A percentile compares a stretch with the other conserved stretches of the same genome.
Evolutionary conservation across 2,329 filamentous ascomycete species (phyloP).

Genomic region (Monosporascus ibericus): DNA sequence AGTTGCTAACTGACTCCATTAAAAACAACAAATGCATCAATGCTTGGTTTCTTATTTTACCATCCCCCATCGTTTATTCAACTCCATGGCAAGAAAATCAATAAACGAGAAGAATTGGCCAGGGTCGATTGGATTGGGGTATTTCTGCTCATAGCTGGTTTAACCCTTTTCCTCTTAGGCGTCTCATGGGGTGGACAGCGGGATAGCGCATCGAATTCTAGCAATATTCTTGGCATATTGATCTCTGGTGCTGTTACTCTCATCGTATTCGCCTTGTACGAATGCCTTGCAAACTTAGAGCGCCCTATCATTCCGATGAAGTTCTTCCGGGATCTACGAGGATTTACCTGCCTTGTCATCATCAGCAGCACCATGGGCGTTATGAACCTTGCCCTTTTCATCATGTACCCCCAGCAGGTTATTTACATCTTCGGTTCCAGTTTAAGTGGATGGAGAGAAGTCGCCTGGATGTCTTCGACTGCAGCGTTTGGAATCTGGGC

Average conservation of each 20-base stretch:
- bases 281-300: constrained; percentile 7
- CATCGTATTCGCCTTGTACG: constrained; percentile 21
- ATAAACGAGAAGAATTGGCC: constrained; percentile 7
- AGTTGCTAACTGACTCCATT: too few relatives aligned
- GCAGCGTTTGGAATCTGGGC: constrained; percentile 23
- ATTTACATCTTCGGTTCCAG: constrained; percentile 10
- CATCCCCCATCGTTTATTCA: constrained; percentile 15
- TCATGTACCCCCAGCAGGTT: constrained; percentile 27
- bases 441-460: constrained; percentile 15
- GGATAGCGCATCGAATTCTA: constrained; percentile 11
- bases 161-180: constrained; percentile 22
- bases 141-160: constrained; percentile 19
- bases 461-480: constrained; percentile 23
- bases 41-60: constrained; percentile 10
- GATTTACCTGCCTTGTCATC: constrained; percentile 21
- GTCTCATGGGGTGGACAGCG: constrained; percentile 20
- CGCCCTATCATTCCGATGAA: constrained; percentile 22
- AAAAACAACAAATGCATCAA: too few relatives aligned
- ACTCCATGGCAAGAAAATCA: constrained; percentile 10
- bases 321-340: constrained; percentile 26
- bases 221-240: constrained; percentile 19
- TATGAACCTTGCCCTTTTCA: constrained; percentile 22
- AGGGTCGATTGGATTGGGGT: constrained; percentile 21
- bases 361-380: constrained; percentile 20
- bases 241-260: constrained; percentile 14